Base-by-base conservation (phyloP, 2,329 filamentous ascomycete species). In the Cladosporium sp. region DNA sequence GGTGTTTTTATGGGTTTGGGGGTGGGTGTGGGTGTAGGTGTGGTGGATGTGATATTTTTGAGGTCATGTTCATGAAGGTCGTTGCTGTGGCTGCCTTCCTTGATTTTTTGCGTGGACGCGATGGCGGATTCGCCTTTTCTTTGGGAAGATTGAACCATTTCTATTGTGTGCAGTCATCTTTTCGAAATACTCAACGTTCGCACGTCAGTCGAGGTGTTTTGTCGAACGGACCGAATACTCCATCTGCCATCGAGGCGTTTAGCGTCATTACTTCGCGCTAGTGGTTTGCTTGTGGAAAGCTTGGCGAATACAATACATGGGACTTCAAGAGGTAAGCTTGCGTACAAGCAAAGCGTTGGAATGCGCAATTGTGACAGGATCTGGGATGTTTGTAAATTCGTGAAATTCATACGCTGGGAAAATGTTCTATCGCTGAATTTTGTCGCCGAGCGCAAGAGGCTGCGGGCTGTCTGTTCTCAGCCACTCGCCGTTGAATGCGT, bases 401-500 rank as follows among this genome's bases (percentile, higher is more conserved):
- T 46, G 29, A 38, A 38, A 3, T 18, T 29, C 38, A 20, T 46
- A 30, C 29, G 16, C 16, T 20, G 19, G 16, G 6, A 13, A 25
- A 15, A 15, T 12, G 13, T 35, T 22, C 38, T 38, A 46, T 46
- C 33, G 29, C 43, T 46, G 32, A 27, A 46, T 46, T 15, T 27
- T 33, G 12, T 46, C 45, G 7, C 45, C 49, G 19, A 51, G 41
- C 35, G 49, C 15, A 39, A 59, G 64, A 9, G 81, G 81, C 22
- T 69, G 69, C 0, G 79, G 77, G 47, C 78, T 66, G 13, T 74
- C 69, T 15, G 77, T 80, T 41, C 75, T 73, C 43, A 92, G 74
- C 89, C 92, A 97, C 68, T 96, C 90, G 45, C 93, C 93, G 59
- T 97, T 97, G 67, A 98, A 98, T 1, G 93, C 93, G 66, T 96